Percentiles rank a stretch among this genome's conserved stretches.
These are phyloP conservation scores for Datura wrightii DNA, from an alignment of 257 asterid genomes.

Conservation along the genomic window DNA sequence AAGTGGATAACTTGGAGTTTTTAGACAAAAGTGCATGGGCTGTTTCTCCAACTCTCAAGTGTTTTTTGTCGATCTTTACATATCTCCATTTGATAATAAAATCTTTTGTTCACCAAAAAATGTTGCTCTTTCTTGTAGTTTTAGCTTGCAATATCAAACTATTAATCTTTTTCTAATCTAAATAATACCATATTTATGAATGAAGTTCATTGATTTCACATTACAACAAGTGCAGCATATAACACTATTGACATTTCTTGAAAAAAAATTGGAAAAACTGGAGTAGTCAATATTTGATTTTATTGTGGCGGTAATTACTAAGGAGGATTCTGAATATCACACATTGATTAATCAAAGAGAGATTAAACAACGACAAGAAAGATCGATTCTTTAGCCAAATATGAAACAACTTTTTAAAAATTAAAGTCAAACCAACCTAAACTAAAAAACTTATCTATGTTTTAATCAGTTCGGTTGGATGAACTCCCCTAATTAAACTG, in stretches of 20 bases:
- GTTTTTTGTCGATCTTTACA: not conserved
- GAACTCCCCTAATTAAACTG: not conserved
- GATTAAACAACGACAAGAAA: not conserved
- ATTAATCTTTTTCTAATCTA: not conserved
- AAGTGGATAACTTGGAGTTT: conserved; percentile 11
- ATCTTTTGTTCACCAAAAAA: not conserved
- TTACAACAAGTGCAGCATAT: not conserved
- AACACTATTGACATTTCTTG: not conserved
- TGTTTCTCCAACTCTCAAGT: not conserved
- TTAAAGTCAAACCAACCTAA: not conserved
- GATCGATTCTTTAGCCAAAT: not conserved
- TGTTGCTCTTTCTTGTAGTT: not conserved
- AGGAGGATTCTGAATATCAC: not conserved
- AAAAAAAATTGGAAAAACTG: not conserved
- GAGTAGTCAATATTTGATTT: not conserved
- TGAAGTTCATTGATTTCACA: not conserved
- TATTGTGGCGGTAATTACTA: not conserved
- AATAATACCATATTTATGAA: not conserved
- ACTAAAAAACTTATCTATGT: not conserved
- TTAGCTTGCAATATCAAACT: not conserved
- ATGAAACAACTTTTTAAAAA: not conserved
- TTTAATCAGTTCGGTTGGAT: not conserved
- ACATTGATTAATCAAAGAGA: not conserved
- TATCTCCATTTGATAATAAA: not conserved
- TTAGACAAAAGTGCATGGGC: conserved; percentile 13